Evolutionary conservation across 352 stramenopile species (phyloP).

Genomic region (Saprolegnia parasitica): DNA sequence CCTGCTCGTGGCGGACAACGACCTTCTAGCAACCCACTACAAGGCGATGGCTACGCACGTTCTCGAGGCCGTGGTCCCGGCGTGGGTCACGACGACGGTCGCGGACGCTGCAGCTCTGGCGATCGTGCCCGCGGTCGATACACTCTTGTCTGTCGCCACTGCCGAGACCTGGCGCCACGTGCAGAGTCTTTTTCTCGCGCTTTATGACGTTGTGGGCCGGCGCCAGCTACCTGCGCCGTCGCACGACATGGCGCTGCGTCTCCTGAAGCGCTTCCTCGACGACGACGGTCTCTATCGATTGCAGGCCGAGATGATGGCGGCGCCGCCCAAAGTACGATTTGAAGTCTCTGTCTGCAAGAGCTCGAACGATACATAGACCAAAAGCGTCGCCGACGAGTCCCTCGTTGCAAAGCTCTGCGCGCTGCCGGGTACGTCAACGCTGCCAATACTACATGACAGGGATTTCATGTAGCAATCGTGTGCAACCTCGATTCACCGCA

Average conservation of each 20-base stretch:
- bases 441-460: not conserved
- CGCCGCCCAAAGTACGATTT: not conserved
- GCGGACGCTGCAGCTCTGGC: not conserved
- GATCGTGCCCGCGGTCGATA: constrained; percentile 11
- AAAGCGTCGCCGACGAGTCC: not conserved
- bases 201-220: not conserved
- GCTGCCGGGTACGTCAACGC: constrained; percentile 9
- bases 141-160: not conserved
- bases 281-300: not conserved
- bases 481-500: constrained; percentile 4
- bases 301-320: not conserved
- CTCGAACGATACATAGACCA: not conserved
- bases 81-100: constrained; percentile 12
- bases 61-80: constrained; percentile 4
- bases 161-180: not conserved
- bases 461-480: not conserved
- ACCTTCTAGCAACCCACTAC: not conserved
- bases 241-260: not conserved
- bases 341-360: not conserved
- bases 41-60: constrained; percentile 10
- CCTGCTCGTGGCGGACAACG: not conserved
- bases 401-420: constrained; percentile 11
- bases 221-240: not conserved
- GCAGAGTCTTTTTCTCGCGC: constrained; percentile 1
- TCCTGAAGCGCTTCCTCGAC: not conserved